Conservation (phyloP, 805 yeast species). For the Starmera pachycereana region DNA sequence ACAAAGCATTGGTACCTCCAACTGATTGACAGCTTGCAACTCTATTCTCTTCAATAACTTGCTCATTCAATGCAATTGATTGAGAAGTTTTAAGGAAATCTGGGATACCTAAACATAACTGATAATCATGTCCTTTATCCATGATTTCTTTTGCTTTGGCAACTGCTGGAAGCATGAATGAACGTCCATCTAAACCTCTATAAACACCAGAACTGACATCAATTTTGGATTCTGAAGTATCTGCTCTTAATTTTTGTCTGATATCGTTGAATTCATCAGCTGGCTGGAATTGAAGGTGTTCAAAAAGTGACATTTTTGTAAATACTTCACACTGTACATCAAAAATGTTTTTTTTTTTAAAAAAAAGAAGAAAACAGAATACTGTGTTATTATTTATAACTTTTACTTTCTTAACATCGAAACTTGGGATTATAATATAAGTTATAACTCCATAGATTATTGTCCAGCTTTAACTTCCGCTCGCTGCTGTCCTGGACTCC, state of each 20-base stretch:
- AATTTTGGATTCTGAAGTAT: not conserved
- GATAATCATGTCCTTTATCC: conserved; percentile 59
- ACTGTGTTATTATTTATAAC: not conserved
- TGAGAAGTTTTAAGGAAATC: conserved; percentile 51
- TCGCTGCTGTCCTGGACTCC: too few relatives aligned
- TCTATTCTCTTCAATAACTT: conserved; percentile 35
- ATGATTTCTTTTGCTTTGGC: conserved; percentile 50
- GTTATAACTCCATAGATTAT: too few relatives aligned
- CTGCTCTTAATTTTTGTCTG: not conserved
- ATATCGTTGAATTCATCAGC: conserved; percentile 1
- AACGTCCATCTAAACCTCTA: conserved; percentile 66
- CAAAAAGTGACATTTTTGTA: not conserved
- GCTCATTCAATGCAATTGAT: conserved; percentile 49
- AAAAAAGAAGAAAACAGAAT: not conserved
- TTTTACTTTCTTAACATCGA: not conserved
- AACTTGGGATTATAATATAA: not conserved
- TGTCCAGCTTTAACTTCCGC: too few relatives aligned
- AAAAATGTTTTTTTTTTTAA: not conserved
- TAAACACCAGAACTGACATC: conserved; percentile 34
- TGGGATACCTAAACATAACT: conserved; percentile 50
- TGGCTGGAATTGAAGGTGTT: conserved; percentile 1
- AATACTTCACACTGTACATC: not conserved
- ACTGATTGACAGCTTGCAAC: conserved; percentile 68
- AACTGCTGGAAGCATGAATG: conserved; percentile 70
- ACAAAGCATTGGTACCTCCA: conserved; percentile 75